Evolutionary conservation across 1,284 basidiomycete species (phyloP).

Genomic region (Hortiboletus rubellus): DNA sequence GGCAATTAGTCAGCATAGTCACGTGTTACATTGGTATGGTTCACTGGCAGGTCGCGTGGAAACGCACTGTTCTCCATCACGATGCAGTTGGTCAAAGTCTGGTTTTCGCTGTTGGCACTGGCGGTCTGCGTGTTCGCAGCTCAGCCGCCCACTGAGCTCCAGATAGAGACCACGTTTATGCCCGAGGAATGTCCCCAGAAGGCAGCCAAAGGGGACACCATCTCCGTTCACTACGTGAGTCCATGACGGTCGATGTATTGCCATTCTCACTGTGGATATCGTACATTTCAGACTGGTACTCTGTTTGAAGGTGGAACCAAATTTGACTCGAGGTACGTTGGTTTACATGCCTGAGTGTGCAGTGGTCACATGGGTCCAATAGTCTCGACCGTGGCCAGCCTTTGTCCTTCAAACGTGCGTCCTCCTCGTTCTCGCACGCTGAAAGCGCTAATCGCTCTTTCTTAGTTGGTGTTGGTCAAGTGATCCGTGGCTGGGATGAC

Average conservation of each 20-base stretch:
- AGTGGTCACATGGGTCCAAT: not conserved
- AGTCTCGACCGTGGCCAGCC: conserved; percentile 69
- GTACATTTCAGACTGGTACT: conserved; percentile 62
- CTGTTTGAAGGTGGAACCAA: conserved; percentile 70
- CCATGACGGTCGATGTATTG: not conserved
- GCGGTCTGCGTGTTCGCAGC: conserved; percentile 38
- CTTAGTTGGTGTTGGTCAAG: conserved; percentile 75
- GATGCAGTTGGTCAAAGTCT: conserved; percentile 51
- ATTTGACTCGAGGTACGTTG: conserved; percentile 76
- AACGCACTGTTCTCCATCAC: not conserved
- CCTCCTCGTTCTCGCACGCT: not conserved
- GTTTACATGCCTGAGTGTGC: not conserved
- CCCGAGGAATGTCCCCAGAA: conserved; percentile 61
- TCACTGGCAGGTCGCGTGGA: not conserved
- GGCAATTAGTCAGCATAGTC: conserved; percentile 8
- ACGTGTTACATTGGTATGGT: not conserved
- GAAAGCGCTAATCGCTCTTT: conserved; percentile 4
- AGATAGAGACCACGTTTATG: conserved; percentile 58
- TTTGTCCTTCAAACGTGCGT: conserved; percentile 66
- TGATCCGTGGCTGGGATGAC: conserved; percentile 82
- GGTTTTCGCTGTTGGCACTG: conserved; percentile 43
- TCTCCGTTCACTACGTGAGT: conserved; percentile 80
- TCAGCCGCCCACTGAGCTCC: conserved; percentile 54
- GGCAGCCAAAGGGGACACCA: conserved; percentile 63
- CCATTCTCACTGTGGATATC: not conserved